A percentile compares a stretch with the other conserved stretches of the same genome.
These are phyloP conservation scores for Globisporangium yorkense DNA, from an alignment of 352 stramenopile genomes.

Conservation along the genomic window DNA sequence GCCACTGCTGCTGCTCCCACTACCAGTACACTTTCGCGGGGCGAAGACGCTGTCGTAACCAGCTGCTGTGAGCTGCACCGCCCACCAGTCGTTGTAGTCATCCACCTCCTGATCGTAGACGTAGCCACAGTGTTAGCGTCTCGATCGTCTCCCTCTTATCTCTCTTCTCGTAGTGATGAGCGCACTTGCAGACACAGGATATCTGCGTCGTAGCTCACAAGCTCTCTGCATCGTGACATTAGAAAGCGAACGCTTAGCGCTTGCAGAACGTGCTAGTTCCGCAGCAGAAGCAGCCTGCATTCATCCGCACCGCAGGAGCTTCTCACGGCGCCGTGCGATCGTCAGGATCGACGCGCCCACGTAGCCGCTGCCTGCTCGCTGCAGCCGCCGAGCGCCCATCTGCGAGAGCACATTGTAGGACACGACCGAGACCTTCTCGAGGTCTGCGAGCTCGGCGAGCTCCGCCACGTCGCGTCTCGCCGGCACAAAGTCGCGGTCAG, in stretches of 20 bases:
- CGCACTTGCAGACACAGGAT: slow-evolving; percentile 77
- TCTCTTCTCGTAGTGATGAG: too few species aligned
- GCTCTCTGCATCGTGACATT: slow-evolving; percentile 32
- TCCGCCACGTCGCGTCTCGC: slow-evolving; percentile 31
- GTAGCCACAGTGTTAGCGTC: not conserved
- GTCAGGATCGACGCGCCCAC: slow-evolving; percentile 46
- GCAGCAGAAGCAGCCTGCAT: not conserved
- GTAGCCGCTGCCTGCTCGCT: slow-evolving; percentile 40
- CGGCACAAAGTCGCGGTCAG: slow-evolving; percentile 37
- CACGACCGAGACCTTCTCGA: slow-evolving; percentile 62
- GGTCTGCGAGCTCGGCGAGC: slow-evolving; percentile 32
- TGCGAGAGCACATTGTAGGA: slow-evolving; percentile 85
- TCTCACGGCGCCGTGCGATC: slow-evolving; percentile 44
- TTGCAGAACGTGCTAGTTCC: too few species aligned
- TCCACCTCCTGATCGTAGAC: slow-evolving; percentile 57
- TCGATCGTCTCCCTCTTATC: not conserved
- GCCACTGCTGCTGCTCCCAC: not conserved
- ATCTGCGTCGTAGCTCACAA: slow-evolving; percentile 73
- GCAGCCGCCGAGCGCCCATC: slow-evolving; percentile 51
- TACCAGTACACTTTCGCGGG: slow-evolving; percentile 13
- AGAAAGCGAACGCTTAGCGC: not conserved
- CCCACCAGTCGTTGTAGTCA: slow-evolving; percentile 86
- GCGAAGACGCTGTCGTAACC: slow-evolving; percentile 85
- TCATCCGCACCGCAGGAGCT: slow-evolving; percentile 36
- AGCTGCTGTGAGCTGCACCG: slow-evolving; percentile 35